Base-by-base conservation (phyloP, 148 eudicot species). In the Rheum nobile region DNA sequence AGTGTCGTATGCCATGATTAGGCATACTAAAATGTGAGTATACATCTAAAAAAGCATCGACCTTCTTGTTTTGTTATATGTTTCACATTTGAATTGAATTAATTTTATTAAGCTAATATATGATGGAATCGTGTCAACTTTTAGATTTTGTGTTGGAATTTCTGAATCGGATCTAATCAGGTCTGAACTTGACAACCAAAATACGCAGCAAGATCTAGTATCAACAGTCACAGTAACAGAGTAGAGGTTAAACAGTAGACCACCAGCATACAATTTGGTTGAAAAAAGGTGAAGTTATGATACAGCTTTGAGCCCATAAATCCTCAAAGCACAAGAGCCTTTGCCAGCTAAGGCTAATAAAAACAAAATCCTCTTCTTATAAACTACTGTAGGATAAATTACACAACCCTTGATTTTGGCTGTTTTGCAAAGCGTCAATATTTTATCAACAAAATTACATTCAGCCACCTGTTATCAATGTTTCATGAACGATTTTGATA, bases 231-330 rank as follows among this genome's bases (percentile, higher is more conserved):
- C 31, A 41, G 8, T n/a, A n/a, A n/a, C 2, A n/a, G n/a, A 24
- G 31, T 24, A 31, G 38, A 63, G 19, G 21, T 31, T 31, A 34
- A 65, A 63, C 38, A 65, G 41, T 65, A 17, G 22, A 10, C 12
- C 22, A 29, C 0, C 12, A 55, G 67, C 70, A 31, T 65, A 32
- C 70, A 65, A 65, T 34, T 65, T 65, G 1, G 70, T 14, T 61
- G 35, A 29, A 13, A 14, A 61, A 61, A 29, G 35, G 34, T 16
- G 39, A 65, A 32, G 22, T 32, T 14, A 65, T 65, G 70, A 65
- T 31, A 41, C 41, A 65, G 70, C 70, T 61, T 61, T 61, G 68
- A 61, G 68, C 68, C 68, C 68, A 61, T 61, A 61, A 61, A 61
- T 14, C 68, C 68, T 13, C 38, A 61, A 61, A 61, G 9, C 68